Evolutionary conservation across 345 rosid genomes (phyloP), one percentile per base, ranked within the genome.

Genomic region (Gossypium raimondii): DNA sequence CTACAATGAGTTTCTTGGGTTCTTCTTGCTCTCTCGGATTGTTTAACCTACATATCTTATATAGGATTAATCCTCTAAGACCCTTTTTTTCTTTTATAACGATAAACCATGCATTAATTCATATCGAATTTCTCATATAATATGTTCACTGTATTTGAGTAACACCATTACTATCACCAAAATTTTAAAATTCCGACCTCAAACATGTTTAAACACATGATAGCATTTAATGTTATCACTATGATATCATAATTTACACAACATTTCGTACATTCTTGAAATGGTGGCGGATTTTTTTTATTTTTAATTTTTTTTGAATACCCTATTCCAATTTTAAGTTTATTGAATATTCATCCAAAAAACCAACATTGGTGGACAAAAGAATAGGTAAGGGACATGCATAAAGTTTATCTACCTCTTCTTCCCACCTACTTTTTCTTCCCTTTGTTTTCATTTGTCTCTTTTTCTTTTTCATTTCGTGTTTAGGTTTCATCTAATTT

Each of bases 331-430:
- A 11, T 17, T 17, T 50, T 68, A 9, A n/a, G n/a, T 53, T 53
- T 53, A n/a, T 34, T 34, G 41, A 34, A 34, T 34, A 34, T 34
- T 34, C 41, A 34, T 34, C 38, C 38, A 5, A 34, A 34, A 29
- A 75, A 60, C 43, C 50, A 67, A 45, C 58, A 53, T n/a, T 45
- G 81, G 81, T 27, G 48, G 70, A 67, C 50, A 73, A 41, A 73
- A 72, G 63, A 60, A 76, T 69, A 64, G 47, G 65, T 50, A 78
- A 67, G 50, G 2, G 45, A 58, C 64, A 34, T 34, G 41, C 41
- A 68, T 77, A 51, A 75, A 81, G 3, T 44, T 45, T 24, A n/a
- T n/a, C 59, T 52, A 55, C 68, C 73, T 47, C 48, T 58, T 67
- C 16, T 75, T 70, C 72, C 57, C 79, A 66, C 48, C 78, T 29